Conservation (phyloP, 345 rosid species). For the Pugionium cornutum region DNA sequence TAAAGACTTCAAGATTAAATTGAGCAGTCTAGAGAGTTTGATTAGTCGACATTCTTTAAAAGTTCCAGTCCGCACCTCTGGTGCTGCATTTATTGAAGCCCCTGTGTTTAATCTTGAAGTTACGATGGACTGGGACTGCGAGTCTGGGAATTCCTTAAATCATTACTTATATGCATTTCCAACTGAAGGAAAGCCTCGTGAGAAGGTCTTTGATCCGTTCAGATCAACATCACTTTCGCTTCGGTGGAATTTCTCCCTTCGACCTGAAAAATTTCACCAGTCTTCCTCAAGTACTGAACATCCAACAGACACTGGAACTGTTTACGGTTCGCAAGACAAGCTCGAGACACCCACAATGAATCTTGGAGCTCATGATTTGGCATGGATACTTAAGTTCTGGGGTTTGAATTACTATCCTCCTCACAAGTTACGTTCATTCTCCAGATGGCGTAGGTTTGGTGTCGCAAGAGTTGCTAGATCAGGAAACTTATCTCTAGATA, state of each 20-base stretch:
- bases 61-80: constrained; percentile 54
- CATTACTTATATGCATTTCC: constrained; percentile 95
- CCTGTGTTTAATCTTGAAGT: constrained; percentile 82
- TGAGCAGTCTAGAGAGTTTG: constrained; percentile 92
- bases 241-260: constrained; percentile 82
- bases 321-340: constrained; percentile 32
- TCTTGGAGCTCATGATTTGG: constrained; percentile 95
- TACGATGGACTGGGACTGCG: constrained; percentile 91
- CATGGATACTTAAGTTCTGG: constrained; percentile 88
- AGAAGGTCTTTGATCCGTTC: constrained; percentile 84
- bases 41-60: constrained; percentile 56
- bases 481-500: constrained; percentile 91
- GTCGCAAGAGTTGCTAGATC: constrained; percentile 77
- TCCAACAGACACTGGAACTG: constrained; percentile 28
- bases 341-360: constrained; percentile 68
- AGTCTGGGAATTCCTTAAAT: constrained; percentile 82
- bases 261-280: constrained; percentile 57
- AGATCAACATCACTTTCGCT: constrained; percentile 96
- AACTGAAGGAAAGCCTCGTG: constrained; percentile 75
- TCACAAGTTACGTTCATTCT: constrained; percentile 83
- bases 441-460: constrained; percentile 96
- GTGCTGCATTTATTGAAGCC: constrained; percentile 67
- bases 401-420: constrained; percentile 87
- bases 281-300: constrained; percentile 47
- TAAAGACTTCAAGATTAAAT: constrained; percentile 69